Evolutionary conservation across 805 yeast genomes (phyloP), one percentile per base, ranked within the genome.

Genomic region (Diddensiella transvaalensis): DNA sequence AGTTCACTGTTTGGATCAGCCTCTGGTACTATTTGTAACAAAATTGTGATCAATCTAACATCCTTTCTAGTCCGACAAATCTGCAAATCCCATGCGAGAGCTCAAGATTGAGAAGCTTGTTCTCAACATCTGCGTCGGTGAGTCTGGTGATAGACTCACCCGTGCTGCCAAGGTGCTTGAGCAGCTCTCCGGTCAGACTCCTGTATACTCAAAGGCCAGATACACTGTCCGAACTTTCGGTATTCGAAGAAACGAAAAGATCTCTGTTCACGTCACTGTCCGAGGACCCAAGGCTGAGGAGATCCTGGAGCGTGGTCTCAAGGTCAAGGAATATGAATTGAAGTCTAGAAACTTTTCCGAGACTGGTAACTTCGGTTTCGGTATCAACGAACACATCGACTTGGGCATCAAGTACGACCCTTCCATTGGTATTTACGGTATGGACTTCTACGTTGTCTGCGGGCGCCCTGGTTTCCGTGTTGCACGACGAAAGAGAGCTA

Each of bases 351-450:
- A 93, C 95, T 93, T 93, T 83, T 87, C 96, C 69, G 88, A 82
- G 68, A 91, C 98, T 71, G 99, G 99, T 80, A 93, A 93, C 96
- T 93, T 93, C 71, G 99, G 99, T 82, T 93, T 93, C 85, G 99
- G 99, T 85, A 84, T 93, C 74, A 85, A 87, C 67, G 99, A 93
- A 83, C 99, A 93, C 84, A 93, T 93, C 70, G 99, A 93, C 77
- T 85, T 93, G 76, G 99, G 99, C 83, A 93, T 93, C 85, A 93
- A 93, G 83, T 93, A 93, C 81, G 99, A 93, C 78, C 99, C 99
- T 77, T 82, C 87, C 72, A 93, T 93, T 71, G 98, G 98, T 76
- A 93, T 93, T 75, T 93, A 91, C 93, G 99, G 99, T 85, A 93
- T 71, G 76, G 99, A 93, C 79, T 93, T 93, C 88, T 93, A 90